Base-by-base conservation (phyloP, 1,139 yeast species). In the Blastobotrys raffinosifermentans region DNA sequence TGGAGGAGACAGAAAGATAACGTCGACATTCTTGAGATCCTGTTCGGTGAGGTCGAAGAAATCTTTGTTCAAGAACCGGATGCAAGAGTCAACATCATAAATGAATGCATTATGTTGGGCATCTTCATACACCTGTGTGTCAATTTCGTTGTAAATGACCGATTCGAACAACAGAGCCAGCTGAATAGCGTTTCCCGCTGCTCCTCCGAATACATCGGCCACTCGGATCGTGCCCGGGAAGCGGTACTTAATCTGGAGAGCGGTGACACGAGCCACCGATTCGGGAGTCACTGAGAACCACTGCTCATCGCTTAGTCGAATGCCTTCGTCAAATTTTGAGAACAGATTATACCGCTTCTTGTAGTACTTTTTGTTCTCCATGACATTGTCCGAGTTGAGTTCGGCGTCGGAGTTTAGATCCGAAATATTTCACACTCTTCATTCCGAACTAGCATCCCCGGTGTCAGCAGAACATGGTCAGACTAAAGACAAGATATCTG, bases 281-380 rank as follows among this genome's bases (percentile, higher is more conserved):
- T 91, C 98, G 0, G 96, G 94, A 0, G 98, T 91, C 3, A 87
- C 96, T 40, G 94, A 81, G 58, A 70, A 91, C 95, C 96, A 86
- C 41, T 87, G 69, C 51, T 82, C 94, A 9, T 76, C 67, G 1
- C 83, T 81, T 66, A 93, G 66, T 48, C 71, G 69, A 9, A 87
- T 69, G 0, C 96, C 94, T 4, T 79, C 74, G 48, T 82, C 85
- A 51, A 65, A 83, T 43, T 60, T 64, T 8, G 72, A 60, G 56
- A 85, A 86, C 23, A 85, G 60, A 15, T 55, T 51, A 53, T 79
- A 73, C 29, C 94, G 62, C 35, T 73, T 69, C 21, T 57, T 52
- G 82, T 85, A 83, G 59, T 74, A 84, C 19, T 25, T 29, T 23
- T 19, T 31, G 21, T 40, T 32, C 29, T 18, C 29, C 32, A 32